Evolutionary conservation across 208 protist genomes (phyloP), one percentile per base, ranked within the genome.

Genomic region (Trypanosoma platydactyli): DNA sequence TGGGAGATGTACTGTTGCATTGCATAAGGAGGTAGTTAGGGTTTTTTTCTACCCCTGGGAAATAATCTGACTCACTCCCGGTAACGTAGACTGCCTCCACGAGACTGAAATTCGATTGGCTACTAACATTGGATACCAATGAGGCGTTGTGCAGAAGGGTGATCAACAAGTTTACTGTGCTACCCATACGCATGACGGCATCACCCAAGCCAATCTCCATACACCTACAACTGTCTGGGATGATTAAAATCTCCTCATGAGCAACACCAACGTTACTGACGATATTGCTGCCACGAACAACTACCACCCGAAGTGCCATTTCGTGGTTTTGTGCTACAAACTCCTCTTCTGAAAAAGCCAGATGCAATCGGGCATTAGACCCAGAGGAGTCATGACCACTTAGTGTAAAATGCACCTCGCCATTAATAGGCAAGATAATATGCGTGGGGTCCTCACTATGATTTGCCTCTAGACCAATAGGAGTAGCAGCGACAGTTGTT

Each of bases 61-160:
- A 5, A 35, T 24, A 4, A 27, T 5, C 40, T 27, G 16, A 57
- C 30, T 3, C 49, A 45, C 20, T n/a, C 7, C 58, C 33, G 5
- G 22, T n/a, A 40, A 44, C 5, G 50, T 60, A 68, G 48, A 52
- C 20, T 3, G 33, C 33, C 9, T 38, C 33, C 16, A 35, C n/a
- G 25, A 45, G 42, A 59, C 12, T 15, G 15, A 52, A 64, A 15
- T 38, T 42, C 33, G 15, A 6, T 18, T 25, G 35, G 9, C 22
- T 51, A 22, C 6, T 22, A 22, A 42, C 42, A 41, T 15, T n/a
- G 4, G 9, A 52, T 16, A 20, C 1, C 52, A 52, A 29, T 33
- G 68, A 62, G 16, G 68, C 58, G 29, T 73, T 73, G 20, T 73
- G 52, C 41, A 73, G 50, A 29, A 73, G 25, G 16, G 50, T 53